phyloP scores from a whole-genome alignment of 2,329 filamentous ascomycete species.

The Fusarium aywerte region DNA sequence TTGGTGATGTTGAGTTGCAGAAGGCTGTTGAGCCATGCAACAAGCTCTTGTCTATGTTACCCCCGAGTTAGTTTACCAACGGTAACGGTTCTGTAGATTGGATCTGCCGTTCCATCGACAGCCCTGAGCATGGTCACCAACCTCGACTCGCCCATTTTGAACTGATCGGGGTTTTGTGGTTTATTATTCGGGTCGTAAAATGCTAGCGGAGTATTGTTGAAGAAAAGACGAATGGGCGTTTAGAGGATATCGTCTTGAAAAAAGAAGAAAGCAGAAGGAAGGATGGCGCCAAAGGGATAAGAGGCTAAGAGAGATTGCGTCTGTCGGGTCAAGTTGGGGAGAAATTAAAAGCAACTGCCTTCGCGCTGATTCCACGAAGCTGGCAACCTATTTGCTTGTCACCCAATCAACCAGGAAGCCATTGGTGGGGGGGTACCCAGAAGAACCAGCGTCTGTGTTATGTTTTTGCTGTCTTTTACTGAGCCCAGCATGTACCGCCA shows the following conservation, averaged over 20 bases:
- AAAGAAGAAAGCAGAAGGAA: conserved; percentile 8
- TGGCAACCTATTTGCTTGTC: conserved; percentile 39
- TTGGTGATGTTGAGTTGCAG: conserved; percentile 98
- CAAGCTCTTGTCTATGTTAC: conserved; percentile 87
- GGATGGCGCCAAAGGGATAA: conserved; percentile 19
- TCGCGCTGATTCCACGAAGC: conserved; percentile 45
- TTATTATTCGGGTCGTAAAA: conserved; percentile 32
- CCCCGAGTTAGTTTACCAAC: conserved; percentile 31
- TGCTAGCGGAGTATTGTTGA: conserved; percentile 1
- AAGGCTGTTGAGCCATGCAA: conserved; percentile 97
- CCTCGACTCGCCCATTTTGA: conserved; percentile 62
- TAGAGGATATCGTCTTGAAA: conserved; percentile 12
- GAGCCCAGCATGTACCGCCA: conserved; percentile 18
- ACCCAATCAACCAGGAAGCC: conserved; percentile 47
- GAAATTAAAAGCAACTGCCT: conserved; percentile 46
- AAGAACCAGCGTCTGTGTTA: conserved; percentile 25
- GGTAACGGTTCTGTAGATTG: not conserved
- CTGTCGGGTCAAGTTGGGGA: conserved; percentile 40
- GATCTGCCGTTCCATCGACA: conserved; percentile 4
- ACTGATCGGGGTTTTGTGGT: conserved; percentile 30
- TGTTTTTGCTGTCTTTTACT: conserved; percentile 22
- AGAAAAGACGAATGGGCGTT: not conserved
- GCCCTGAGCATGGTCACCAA: conserved; percentile 43
- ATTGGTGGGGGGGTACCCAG: conserved; percentile 44
- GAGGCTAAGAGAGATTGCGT: conserved; percentile 40